Conservation (phyloP, 169 alveolate genomes). For the Babesia gibsoni region DNA sequence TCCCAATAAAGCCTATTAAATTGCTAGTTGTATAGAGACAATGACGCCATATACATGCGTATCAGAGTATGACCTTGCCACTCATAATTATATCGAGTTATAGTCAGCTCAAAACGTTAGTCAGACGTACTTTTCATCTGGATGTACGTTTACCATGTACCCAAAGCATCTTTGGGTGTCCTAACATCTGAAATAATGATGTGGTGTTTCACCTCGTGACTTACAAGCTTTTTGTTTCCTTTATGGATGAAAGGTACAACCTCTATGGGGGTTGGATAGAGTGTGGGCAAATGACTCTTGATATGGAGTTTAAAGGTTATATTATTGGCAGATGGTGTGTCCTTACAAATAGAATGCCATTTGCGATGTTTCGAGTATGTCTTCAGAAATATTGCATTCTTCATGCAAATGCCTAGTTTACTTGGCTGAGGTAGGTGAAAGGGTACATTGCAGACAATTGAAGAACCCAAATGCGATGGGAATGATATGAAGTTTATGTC, state of each 20-base stretch:
- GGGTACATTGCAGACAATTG: neutral
- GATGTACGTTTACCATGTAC: conserved; percentile 7
- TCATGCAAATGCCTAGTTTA: neutral
- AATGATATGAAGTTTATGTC: conserved; percentile 28
- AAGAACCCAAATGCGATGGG: conserved; percentile 35
- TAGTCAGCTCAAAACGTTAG: neutral
- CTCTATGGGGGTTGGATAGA: conserved; percentile 5
- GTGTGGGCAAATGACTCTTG: neutral
- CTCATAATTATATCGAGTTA: neutral
- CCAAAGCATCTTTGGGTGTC: neutral
- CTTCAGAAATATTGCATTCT: too few relatives aligned
- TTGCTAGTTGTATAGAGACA: too few relatives aligned
- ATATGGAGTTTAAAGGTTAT: neutral
- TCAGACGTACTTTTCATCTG: neutral
- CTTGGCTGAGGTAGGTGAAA: neutral
- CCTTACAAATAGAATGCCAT: too few relatives aligned
- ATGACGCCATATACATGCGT: too few relatives aligned
- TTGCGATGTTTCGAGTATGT: too few relatives aligned
- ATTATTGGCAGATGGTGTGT: too few relatives aligned
- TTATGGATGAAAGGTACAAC: neutral
- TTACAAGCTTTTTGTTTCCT: neutral
- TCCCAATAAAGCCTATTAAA: too few relatives aligned
- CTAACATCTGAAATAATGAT: neutral
- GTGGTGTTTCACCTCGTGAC: neutral
- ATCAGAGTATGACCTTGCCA: too few relatives aligned